Conservation (phyloP, 495 filamentous ascomycete species). For the Podospora australis region DNA sequence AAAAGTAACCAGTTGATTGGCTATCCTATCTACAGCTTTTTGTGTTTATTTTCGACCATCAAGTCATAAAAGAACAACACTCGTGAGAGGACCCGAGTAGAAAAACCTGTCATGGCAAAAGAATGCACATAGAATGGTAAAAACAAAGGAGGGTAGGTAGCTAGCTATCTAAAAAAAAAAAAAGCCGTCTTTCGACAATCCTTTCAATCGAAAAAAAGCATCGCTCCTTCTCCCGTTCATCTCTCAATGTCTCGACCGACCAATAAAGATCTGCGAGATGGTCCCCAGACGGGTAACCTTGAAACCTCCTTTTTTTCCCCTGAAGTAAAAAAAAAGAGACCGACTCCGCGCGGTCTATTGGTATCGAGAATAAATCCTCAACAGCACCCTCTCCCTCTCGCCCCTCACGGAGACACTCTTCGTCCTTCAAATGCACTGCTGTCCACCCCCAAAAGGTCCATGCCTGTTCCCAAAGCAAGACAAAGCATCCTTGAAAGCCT, state of each 20-base stretch:
- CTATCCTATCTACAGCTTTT: conserved; percentile 1
- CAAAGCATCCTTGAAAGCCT: not conserved
- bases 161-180: conserved; percentile 2
- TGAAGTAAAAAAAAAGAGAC: no score
- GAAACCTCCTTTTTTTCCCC: not conserved
- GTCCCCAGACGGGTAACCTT: no score
- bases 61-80: not conserved
- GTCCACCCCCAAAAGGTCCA: not conserved
- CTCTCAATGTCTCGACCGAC: no score
- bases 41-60: not conserved
- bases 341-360: no score
- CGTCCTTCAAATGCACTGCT: conserved; percentile 2
- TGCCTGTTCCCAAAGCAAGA: conserved; percentile 17
- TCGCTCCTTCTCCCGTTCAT: not conserved
- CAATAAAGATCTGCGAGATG: no score
- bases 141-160: conserved; percentile 9
- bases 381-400: not conserved
- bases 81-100: no score
- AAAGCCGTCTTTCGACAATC: conserved; percentile 6
- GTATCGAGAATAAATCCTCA: no score
- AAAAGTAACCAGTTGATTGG: not conserved
- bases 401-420: conserved; percentile 7
- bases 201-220: not conserved
- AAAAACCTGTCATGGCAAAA: no score
- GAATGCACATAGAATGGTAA: conserved; percentile 9